Base-by-base conservation (phyloP, 179 eudicot genomes). In the Beta lomatogona region DNA sequence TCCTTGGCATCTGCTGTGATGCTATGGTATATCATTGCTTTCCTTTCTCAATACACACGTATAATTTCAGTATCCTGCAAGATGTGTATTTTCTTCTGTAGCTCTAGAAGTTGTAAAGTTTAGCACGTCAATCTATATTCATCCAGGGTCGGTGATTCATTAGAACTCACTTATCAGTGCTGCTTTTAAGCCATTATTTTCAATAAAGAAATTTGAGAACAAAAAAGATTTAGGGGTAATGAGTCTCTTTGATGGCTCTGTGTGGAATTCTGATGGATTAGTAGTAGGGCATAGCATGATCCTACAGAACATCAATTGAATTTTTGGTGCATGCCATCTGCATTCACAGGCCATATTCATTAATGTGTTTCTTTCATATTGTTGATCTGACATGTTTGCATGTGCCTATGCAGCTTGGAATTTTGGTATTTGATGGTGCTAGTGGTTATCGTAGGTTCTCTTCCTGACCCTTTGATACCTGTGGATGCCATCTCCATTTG, bases 1-100 rank as follows among this genome's bases (percentile, higher is more conserved):
- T 94, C 98, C 18, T 22, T 91, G 76, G 97, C 97, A 19, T 94
- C 98, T 75, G 98, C 98, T 81, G 85, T 94, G 0, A 94, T 94
- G 98, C 77, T 94, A 82, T 94, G 98, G 97, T 93, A 81, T 28
- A 15, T 31, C 54, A 46, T 55, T 57, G 69, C 2, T 55, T 41
- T 65, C 8, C 41, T 36, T 36, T 36, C 41, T 36, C 41, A 36
- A 36, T 36, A 36, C 41, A 36, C 41, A 36, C 41, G 41, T 36
- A 36, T n/a, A 3, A 5, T 63, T 64, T 48, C 21, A 12, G 25
- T 46, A 64, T 46, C 22, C 57, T 21, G 1, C 9, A 41, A 45
- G 58, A 46, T 16, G 25, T 21, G 53, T 63, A 14, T 10, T 21
- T 44, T 71, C 45, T 67, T 78, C 52, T 68, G 65, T 22, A 8